Base-by-base conservation (phyloP, 169 alveolate genomes). In the Eimeria maxima region DNA sequence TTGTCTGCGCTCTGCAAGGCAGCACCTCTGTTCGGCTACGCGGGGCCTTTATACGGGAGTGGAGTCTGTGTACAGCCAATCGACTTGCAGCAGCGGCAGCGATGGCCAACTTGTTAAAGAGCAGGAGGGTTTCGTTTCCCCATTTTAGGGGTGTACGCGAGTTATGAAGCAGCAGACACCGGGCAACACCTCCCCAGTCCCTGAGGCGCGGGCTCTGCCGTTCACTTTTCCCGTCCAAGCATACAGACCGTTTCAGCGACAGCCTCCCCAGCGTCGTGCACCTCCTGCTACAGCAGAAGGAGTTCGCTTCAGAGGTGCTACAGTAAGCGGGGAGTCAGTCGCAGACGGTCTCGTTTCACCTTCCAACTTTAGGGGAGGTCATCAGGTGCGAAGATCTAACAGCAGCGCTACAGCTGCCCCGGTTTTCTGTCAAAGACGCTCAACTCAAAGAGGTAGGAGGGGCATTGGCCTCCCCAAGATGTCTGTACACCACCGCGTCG, bases 161-260 rank as follows among this genome's bases (percentile, higher is more conserved):
- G 81, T 27, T 71, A 71, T 71, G 81, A 71, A 71, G 81, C 13
- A 13, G 81, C 81, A 29, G 81, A 27, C 81, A 71, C 50, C 44
- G 13, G 4, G 81, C 50, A 38, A 24, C 50, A 29, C 81, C 42
- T 11, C 47, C 22, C 81, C 81, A 13, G 81, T 71, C 47, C 6
- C 47, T 71, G 81, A 11, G 50, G 47, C 42, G 81, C 44, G 81
- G 91, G 71, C 4, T 63, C 91, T 53, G 91, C 74, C 69, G 6
- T 27, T 67, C 74, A 18, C 27, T 53, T 42, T 83, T n/a, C 91
- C 91, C 24, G n/a, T 27, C 18, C 91, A 83, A 47, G 91, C 91
- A 14, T 83, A 83, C 71, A 83, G 33, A 27, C 91, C 91, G 4
- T 83, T 53, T 55, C 69, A 83, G 53, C 63, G 88, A 18, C 53